phyloP scores from a whole-genome alignment of 495 filamentous ascomycete genomes.

The Thermochaetoides thermophila region DNA sequence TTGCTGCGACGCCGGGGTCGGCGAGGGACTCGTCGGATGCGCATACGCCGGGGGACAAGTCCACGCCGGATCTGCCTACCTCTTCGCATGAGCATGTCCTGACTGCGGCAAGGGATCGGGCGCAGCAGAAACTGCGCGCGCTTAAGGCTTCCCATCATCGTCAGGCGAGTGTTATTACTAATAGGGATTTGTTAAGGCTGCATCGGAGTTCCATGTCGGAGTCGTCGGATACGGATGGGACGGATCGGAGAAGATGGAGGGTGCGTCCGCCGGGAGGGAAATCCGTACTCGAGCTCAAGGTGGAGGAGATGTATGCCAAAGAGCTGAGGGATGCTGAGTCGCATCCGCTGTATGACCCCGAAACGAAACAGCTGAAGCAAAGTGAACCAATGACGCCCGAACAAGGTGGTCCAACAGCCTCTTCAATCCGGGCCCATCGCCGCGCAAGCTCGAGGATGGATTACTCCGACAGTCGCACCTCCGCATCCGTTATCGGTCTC shows the following conservation, averaged over 20 bases:
- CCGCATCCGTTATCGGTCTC: conserved; percentile 7
- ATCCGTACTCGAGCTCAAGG: conserved; percentile 50
- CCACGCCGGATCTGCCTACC: conserved; percentile 5
- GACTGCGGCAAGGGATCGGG: conserved; percentile 25
- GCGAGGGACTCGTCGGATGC: conserved; percentile 11
- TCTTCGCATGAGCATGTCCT: conserved; percentile 17
- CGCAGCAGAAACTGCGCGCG: conserved; percentile 35
- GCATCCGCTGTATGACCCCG: conserved; percentile 15
- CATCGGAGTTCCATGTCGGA: conserved; percentile 29
- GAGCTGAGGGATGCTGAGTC: conserved; percentile 29
- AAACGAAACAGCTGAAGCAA: conserved; percentile 18
- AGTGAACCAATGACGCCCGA: conserved; percentile 19
- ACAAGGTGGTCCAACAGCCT: conserved; percentile 6
- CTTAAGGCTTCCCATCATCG: conserved; percentile 34
- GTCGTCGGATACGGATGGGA: conserved; percentile 34
- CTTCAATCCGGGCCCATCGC: no score
- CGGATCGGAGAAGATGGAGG: conserved; percentile 20
- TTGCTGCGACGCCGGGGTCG: conserved; percentile 10
- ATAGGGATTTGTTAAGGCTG: conserved; percentile 25
- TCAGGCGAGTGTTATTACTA: conserved; percentile 23
- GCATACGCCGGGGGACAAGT: conserved; percentile 6
- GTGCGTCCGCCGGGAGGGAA: conserved; percentile 25
- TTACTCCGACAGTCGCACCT: no score
- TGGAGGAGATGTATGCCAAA: conserved; percentile 46
- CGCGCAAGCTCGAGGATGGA: no score